Percentiles rank a stretch among this genome's conserved stretches.
These are phyloP conservation scores for Chlorella sp. DNA, from an alignment of 139 green algal species.

Conservation along the genomic window DNA sequence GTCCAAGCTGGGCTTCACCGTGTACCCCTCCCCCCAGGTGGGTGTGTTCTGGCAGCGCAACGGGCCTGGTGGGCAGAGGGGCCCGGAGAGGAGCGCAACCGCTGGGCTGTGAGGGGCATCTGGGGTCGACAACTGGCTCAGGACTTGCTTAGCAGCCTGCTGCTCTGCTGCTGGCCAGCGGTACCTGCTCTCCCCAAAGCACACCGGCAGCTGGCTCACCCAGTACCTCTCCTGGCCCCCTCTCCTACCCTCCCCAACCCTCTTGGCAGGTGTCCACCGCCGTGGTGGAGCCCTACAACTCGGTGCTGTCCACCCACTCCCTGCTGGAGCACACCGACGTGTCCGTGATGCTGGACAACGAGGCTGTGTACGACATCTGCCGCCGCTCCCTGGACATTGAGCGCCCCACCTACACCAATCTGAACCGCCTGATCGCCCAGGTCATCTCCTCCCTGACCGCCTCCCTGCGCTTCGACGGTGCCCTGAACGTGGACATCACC, in stretches of 20 bases:
- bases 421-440: constrained; percentile 93
- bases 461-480: constrained; percentile 95
- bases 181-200: background rate
- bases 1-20: constrained; percentile 98
- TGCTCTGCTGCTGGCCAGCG: background rate
- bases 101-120: background rate
- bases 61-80: background rate
- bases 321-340: constrained; percentile 99
- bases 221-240: background rate
- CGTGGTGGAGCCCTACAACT: constrained; percentile 98
- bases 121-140: background rate
- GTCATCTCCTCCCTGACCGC: constrained; percentile 97
- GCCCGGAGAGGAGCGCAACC: background rate
- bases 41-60: background rate
- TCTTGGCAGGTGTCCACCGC: constrained; percentile 85
- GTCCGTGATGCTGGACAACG: constrained; percentile 97
- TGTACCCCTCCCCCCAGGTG: constrained; percentile 93
- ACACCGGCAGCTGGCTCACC: background rate
- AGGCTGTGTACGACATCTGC: constrained; percentile 99
- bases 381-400: constrained; percentile 96
- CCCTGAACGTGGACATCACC: constrained; percentile 97
- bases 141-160: background rate
- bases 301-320: constrained; percentile 96
- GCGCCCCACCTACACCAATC: constrained; percentile 97
- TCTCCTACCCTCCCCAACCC: background rate